Conservation (phyloP, 208 protist genomes). For the Blastocrithidia nonstop region DNA sequence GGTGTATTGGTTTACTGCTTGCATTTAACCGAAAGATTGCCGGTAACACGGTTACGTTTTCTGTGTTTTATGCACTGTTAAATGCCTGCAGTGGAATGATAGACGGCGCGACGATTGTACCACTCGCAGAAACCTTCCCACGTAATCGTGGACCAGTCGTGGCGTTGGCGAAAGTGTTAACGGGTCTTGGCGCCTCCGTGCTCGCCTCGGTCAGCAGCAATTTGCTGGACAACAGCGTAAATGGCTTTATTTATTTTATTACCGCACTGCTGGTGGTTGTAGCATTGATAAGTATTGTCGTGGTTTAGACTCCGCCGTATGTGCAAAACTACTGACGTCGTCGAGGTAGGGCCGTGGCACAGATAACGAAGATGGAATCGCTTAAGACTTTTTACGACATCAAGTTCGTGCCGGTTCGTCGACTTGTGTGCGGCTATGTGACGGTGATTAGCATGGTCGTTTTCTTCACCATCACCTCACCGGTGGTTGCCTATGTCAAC, state of each 20-base stretch:
- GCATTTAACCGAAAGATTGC: conserved; percentile 22
- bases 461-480: conserved; percentile 29
- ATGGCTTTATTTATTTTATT: conserved; percentile 51
- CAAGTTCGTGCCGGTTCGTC: conserved; percentile 37
- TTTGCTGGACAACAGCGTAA: conserved; percentile 31
- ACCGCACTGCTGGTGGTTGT: conserved; percentile 29
- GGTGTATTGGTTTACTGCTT: conserved; percentile 30
- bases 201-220: conserved; percentile 32
- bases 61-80: conserved; percentile 48
- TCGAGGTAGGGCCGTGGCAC: conserved; percentile 19
- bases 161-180: conserved; percentile 53
- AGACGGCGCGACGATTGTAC: conserved; percentile 34
- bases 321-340: conserved; percentile 43
- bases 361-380: conserved; percentile 15
- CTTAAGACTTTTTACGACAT: conserved; percentile 18
- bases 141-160: conserved; percentile 50
- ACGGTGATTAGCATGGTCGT: conserved; percentile 21
- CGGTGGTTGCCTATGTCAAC: conserved; percentile 29
- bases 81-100: conserved; percentile 39
- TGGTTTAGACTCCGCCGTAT: conserved; percentile 40
- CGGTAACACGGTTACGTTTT: conserved; percentile 34
- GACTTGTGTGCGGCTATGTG: conserved; percentile 33
- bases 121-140: conserved; percentile 34
- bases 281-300: conserved; percentile 8
- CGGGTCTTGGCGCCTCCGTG: conserved; percentile 49